Percentiles rank a stretch among this genome's conserved stretches.
Conservation (phyloP, 2,329 filamentous ascomycete species). For the Fonsecaea pugnacius region DNA sequence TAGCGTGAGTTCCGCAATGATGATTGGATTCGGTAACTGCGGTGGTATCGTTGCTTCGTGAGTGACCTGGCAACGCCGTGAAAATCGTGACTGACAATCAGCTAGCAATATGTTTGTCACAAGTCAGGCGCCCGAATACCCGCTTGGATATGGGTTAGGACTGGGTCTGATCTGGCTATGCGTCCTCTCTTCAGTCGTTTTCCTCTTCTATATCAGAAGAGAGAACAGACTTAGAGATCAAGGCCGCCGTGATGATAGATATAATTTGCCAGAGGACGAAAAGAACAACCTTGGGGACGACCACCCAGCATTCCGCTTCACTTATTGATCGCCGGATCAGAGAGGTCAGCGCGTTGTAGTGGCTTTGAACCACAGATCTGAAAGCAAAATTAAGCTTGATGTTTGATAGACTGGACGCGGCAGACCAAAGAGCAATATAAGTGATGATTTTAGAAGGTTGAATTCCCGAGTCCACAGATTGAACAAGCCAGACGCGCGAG, state of each 20-base stretch:
- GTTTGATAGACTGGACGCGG: not conserved
- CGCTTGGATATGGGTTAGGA: conserved; percentile 45
- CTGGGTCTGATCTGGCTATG: conserved; percentile 45
- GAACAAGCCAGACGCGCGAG: not conserved
- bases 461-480: not conserved
- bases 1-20: conserved; percentile 40
- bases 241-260: conserved; percentile 38
- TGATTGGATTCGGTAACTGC: conserved; percentile 41
- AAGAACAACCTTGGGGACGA: conserved; percentile 44
- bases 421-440: not conserved
- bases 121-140: conserved; percentile 44
- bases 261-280: conserved; percentile 37
- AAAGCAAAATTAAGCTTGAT: not conserved
- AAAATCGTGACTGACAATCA: conserved; percentile 11
- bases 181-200: conserved; percentile 40
- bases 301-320: conserved; percentile 44
- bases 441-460: not conserved
- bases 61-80: not conserved
- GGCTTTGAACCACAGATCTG: not conserved
- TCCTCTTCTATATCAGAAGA: conserved; percentile 42
- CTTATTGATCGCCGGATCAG: conserved; percentile 33
- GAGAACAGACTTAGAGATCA: conserved; percentile 42
- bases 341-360: not conserved
- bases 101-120: conserved; percentile 46
- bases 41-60: conserved; percentile 44